Evolutionary conservation across 2,329 filamentous ascomycete species (phyloP).

Genomic region (Ploettnerulaceae sp.): DNA sequence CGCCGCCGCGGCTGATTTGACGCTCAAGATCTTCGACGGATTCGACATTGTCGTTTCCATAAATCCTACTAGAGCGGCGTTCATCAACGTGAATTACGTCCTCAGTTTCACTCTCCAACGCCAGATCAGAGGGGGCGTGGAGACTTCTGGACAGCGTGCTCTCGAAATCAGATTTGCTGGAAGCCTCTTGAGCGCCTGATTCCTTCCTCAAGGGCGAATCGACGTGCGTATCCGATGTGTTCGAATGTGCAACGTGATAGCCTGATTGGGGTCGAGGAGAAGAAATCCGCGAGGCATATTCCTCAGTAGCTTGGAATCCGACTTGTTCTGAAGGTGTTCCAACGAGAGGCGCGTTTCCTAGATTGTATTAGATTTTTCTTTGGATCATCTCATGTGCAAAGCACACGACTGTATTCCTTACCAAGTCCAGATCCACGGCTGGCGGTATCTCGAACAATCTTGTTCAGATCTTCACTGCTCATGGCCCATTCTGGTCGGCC

Average conservation of each 20-base stretch:
- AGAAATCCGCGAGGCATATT: slow-evolving; percentile 71
- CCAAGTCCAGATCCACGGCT: slow-evolving; percentile 48
- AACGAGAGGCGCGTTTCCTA: slow-evolving; percentile 59
- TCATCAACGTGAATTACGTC: slow-evolving; percentile 72
- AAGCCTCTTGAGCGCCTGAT: slow-evolving; percentile 38
- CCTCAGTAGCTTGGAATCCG: slow-evolving; percentile 80
- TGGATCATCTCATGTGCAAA: slow-evolving; percentile 21
- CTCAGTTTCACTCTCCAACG: slow-evolving; percentile 43
- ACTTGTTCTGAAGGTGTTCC: slow-evolving; percentile 87
- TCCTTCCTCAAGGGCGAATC: slow-evolving; percentile 40
- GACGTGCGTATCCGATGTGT: slow-evolving; percentile 41
- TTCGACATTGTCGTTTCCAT: slow-evolving; percentile 39
- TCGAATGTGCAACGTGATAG: slow-evolving; percentile 38
- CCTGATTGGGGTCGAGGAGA: slow-evolving; percentile 55
- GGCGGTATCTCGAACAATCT: slow-evolving; percentile 71
- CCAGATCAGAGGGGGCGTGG: slow-evolving; percentile 34
- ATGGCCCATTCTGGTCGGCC: slow-evolving; percentile 69
- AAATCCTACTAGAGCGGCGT: slow-evolving; percentile 41
- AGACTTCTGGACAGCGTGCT: slow-evolving; percentile 37
- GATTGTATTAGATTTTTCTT: slow-evolving; percentile 29
- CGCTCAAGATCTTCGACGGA: slow-evolving; percentile 44
- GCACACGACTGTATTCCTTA: slow-evolving; percentile 36
- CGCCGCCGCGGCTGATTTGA: slow-evolving; percentile 31
- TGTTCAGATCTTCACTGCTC: slow-evolving; percentile 86
- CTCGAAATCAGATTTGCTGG: slow-evolving; percentile 27